These are phyloP conservation scores for Fusarium tupiense DNA, from an alignment of 2,329 filamentous ascomycete genomes.

Conservation along the genomic window DNA sequence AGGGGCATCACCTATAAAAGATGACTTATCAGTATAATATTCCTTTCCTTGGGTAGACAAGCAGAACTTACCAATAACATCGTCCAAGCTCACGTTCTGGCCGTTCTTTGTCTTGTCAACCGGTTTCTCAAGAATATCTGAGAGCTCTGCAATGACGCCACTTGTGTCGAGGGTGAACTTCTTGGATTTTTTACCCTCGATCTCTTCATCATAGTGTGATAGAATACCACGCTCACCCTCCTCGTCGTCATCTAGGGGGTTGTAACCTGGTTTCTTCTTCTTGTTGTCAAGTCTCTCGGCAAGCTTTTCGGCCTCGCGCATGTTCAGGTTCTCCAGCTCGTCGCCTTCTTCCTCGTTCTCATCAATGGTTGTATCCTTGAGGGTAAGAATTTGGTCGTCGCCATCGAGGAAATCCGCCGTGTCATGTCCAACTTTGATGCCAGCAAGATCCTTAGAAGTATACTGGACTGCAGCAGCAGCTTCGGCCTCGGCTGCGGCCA, in stretches of 20 bases:
- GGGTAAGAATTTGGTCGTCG: conserved; percentile 87
- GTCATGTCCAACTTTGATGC: conserved; percentile 92
- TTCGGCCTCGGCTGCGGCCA: conserved; percentile 77
- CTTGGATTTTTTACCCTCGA: conserved; percentile 88
- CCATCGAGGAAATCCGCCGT: conserved; percentile 81
- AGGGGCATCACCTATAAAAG: conserved; percentile 44
- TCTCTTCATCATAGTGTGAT: conserved; percentile 95
- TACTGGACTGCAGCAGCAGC: conserved; percentile 74
- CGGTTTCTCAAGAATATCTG: conserved; percentile 64
- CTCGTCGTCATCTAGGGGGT: conserved; percentile 79
- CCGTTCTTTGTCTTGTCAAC: conserved; percentile 68
- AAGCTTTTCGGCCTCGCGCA: conserved; percentile 77
- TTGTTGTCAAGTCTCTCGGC: conserved; percentile 84
- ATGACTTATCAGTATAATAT: conserved; percentile 13
- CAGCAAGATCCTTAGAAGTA: conserved; percentile 85
- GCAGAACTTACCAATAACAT: conserved; percentile 65
- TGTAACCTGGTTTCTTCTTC: conserved; percentile 89
- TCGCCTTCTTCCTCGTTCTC: conserved; percentile 88
- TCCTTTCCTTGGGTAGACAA: background rate
- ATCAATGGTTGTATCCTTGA: conserved; percentile 92
- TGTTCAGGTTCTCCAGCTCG: conserved; percentile 81
- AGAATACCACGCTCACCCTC: conserved; percentile 75
- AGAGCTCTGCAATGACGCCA: conserved; percentile 73
- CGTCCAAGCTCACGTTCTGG: conserved; percentile 82
- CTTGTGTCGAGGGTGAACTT: conserved; percentile 85